phyloP scores from a whole-genome alignment of 345 rosid species.

The Brassica nigra region DNA sequence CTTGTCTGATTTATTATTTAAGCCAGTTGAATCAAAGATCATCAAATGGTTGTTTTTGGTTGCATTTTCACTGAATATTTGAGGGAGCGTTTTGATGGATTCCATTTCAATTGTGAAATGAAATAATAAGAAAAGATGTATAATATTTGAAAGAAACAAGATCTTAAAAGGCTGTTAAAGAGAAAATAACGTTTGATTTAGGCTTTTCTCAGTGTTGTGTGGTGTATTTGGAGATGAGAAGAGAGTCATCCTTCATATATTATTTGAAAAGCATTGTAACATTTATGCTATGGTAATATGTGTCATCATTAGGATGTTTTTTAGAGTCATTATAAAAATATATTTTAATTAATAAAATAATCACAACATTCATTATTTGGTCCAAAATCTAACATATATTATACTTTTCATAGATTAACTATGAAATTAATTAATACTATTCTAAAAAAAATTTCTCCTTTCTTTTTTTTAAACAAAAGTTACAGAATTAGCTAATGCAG shows the following conservation, averaged over 20 bases:
- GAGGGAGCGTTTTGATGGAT: not conserved
- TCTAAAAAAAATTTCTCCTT: too few relatives aligned
- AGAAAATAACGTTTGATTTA: not conserved
- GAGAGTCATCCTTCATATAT: not conserved
- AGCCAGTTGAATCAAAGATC: not conserved
- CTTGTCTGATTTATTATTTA: not conserved
- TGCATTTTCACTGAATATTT: not conserved
- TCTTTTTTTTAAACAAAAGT: too few relatives aligned
- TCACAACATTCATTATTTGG: not conserved
- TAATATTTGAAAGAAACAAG: not conserved
- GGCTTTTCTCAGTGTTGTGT: not conserved
- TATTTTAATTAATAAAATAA: too few relatives aligned
- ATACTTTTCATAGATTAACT: not conserved
- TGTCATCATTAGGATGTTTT: not conserved
- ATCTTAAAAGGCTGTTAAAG: not conserved
- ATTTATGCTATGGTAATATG: too few relatives aligned
- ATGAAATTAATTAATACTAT: too few relatives aligned
- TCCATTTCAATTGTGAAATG: not conserved
- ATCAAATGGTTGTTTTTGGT: conserved; percentile 3
- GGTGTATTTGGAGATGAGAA: not conserved
- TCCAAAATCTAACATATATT: not conserved
- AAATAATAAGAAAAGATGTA: not conserved
- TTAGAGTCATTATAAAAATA: not conserved
- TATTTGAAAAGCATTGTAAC: too few relatives aligned
- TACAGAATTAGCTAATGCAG: not conserved